A percentile compares a stretch with the other conserved stretches of the same genome.
phyloP scores from a whole-genome alignment of 768 basidiomycete species.

The Pleurotus cornucopiae region DNA sequence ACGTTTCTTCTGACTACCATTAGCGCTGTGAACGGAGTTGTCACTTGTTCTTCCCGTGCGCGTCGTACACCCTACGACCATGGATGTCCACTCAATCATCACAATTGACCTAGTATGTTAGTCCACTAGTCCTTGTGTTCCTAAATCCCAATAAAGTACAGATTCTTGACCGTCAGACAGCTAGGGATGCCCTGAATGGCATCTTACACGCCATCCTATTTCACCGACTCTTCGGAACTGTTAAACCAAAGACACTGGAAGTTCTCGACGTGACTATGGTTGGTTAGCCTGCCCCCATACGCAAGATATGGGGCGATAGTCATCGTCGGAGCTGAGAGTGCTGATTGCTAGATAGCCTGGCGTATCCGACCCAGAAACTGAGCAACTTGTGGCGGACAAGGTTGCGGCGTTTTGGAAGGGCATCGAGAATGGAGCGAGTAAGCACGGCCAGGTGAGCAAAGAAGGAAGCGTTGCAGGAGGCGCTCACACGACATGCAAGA shows the following conservation, averaged over 20 bases:
- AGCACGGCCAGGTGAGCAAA: constrained; percentile 61
- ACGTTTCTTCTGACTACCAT: no score
- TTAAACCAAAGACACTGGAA: constrained; percentile 74
- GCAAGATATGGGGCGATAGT: no score
- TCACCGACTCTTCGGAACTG: constrained; percentile 76
- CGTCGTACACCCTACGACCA: background rate
- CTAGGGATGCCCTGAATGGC: constrained; percentile 71
- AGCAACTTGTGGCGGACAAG: constrained; percentile 68
- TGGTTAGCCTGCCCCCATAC: constrained; percentile 28
- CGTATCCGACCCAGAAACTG: constrained; percentile 69
- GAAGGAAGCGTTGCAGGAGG: background rate
- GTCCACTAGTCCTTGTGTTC: background rate
- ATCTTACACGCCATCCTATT: constrained; percentile 82
- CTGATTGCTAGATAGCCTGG: constrained; percentile 44
- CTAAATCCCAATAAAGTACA: constrained; percentile 20
- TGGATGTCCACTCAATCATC: constrained; percentile 33
- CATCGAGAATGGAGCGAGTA: constrained; percentile 57
- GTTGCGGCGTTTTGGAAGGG: constrained; percentile 78
- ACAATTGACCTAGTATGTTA: constrained; percentile 44
- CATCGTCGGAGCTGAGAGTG: no score
- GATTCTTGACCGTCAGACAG: constrained; percentile 69
- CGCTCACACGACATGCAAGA: constrained; percentile 31
- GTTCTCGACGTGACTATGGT: constrained; percentile 86
- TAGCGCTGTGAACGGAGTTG: no score
- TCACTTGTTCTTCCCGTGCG: no score